Evolutionary conservation across 805 yeast species (phyloP), one percentile per base, ranked within the genome.

Genomic region (Monosporozyma unispora): DNA sequence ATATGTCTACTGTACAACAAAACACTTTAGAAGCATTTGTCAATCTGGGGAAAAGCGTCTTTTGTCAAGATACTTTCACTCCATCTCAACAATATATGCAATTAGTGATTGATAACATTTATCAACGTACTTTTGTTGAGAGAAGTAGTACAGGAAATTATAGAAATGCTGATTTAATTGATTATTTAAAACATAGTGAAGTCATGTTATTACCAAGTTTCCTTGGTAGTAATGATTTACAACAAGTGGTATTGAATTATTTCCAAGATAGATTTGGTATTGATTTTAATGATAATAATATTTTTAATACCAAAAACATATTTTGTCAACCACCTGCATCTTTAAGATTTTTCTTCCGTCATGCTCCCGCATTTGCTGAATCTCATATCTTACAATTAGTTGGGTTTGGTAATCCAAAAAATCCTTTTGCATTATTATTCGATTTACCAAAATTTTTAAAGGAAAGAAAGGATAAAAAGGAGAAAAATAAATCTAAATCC

Each of bases 1-100:
- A 87, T 62, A 82, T 84, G 77, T 86, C 93, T 44, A 86, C 95
- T 0, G 95, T 87, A 3, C 91, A 87, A 62, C 84, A 81, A 60
- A 73, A 73, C 47, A 70, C 73, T 28, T 67, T 86, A 52, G 89
- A 84, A 66, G 91, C 93, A 1, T 75, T 86, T 54, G 88, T 82
- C 48, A 83, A 84, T 57, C 76, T 86, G 19, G 93, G 93, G 10
- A 85, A 84, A 63, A 77, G 86, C 43, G 90, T 85, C 9, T 77
- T 81, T 50, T 85, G 91, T 58, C 78, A 84, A 52, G 93, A 86
- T 61, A 88, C 91, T 6, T 86, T 86, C 66, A 88, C 84, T 3
- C 95, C 95, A 22, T 83, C 93, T 2, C 82, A 79, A 46, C 89
- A 84, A 57, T 86, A 86, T 61, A 74, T 86, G 66, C 73, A 84